Evolutionary conservation across 2,329 filamentous ascomycete species (phyloP).

Genomic region (Aspergillus sclerotialis): DNA sequence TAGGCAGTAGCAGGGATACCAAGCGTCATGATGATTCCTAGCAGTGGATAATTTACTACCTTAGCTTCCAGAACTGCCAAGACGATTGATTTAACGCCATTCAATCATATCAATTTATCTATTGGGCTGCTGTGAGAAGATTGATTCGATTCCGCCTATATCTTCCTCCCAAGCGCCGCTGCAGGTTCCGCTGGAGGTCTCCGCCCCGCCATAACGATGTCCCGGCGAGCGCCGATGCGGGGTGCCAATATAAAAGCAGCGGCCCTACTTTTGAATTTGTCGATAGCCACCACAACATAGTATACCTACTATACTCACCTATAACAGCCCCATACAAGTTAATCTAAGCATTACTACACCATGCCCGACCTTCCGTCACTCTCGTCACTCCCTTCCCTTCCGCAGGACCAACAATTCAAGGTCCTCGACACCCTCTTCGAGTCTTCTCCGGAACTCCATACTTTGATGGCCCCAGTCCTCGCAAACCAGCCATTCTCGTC

Average conservation of each 20-base stretch:
- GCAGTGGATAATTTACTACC: no score
- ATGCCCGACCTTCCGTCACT: conserved; percentile 50
- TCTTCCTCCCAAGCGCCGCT: no score
- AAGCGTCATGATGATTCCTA: no score
- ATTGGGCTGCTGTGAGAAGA: no score
- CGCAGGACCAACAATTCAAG: conserved; percentile 45
- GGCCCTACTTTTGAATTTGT: neutral
- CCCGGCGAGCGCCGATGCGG: conserved; percentile 19
- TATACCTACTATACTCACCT: no score
- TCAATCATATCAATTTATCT: no score
- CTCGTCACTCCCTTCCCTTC: conserved; percentile 48
- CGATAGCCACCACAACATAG: neutral
- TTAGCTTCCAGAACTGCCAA: no score
- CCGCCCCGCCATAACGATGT: conserved; percentile 8
- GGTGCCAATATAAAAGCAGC: conserved; percentile 5
- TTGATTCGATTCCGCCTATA: no score
- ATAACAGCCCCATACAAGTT: neutral
- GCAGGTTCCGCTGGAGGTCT: conserved; percentile 14
- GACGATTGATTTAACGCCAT: no score
- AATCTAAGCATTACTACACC: neutral
- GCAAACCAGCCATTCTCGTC: conserved; percentile 53
- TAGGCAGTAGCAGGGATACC: no score
- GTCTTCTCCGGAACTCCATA: conserved; percentile 67
- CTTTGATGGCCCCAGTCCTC: conserved; percentile 63
- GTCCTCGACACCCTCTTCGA: conserved; percentile 79